Evolutionary conservation across 2,329 filamentous ascomycete species (phyloP), one percentile per base, ranked within the genome.

Genomic region (Cyanodermella asteris): DNA sequence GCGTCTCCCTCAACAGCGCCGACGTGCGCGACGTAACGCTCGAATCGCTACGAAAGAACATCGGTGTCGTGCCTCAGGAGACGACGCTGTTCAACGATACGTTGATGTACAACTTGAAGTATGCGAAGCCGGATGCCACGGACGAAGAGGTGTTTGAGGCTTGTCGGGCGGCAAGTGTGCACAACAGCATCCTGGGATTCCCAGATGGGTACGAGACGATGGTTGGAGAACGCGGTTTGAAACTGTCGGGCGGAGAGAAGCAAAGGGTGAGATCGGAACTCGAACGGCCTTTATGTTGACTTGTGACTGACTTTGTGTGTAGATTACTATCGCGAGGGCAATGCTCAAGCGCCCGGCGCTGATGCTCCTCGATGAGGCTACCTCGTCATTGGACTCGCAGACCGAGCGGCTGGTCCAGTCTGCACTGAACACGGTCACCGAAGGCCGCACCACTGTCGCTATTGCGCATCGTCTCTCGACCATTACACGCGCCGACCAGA

Each of bases 401-500:
- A 59, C 53, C 0, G 53, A 61, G 32, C 38, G 39, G 2, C 38
- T 42, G 24, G 52, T 67, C 16, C 51, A 63, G 37, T 29, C 41
- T 24, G 51, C 58, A 4, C 37, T 68, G 20, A 45, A 50, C 3
- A 41, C 44, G 20, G 39, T 65, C 13, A 55, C 50, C 25, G 43
- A 44, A 15, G 50, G 46, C 4, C 49, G 61, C 12, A 67, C 62
- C 2, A 62, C 59, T 0, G 55, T 63, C 28, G 42, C 57, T 0
- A 51, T 62, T 33, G 57, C 59, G 13, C 59, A 58, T 34, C 37
- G 53, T 22, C 36, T 51, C 3, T 46, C 42, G 0, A 78, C 72
- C 1, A 67, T 77, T 27, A 68, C 72, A 50, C 69, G 70, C 33
- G 68, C 70, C 3, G 67, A 75, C 35, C 54, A 58, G 13, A 73